These are phyloP conservation scores for Limnanthes douglasii DNA, from an alignment of 345 rosid genomes.

Conservation along the genomic window DNA sequence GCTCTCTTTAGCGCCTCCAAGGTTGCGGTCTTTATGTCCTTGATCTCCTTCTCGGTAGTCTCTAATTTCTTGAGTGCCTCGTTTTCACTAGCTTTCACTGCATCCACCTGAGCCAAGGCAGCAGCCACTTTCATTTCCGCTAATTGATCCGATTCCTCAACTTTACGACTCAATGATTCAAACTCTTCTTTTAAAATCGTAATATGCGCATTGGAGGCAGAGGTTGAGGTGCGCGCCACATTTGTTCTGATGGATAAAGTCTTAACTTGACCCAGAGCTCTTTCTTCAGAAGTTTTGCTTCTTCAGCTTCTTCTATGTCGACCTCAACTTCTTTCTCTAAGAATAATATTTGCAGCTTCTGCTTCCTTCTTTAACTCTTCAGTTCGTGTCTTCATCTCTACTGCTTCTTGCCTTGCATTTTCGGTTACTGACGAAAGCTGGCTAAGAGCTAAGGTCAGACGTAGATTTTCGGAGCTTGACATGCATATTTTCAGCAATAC, in stretches of 20 bases:
- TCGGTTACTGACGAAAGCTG: no score
- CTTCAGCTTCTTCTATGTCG: constrained; percentile 59
- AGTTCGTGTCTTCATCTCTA: constrained; percentile 40
- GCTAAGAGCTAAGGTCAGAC: constrained; percentile 44
- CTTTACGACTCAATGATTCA: constrained; percentile 44
- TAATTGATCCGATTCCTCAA: constrained; percentile 35
- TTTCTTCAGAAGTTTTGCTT: constrained; percentile 49
- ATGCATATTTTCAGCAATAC: constrained; percentile 48
- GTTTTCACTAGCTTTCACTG: constrained; percentile 80
- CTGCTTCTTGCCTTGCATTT: constrained; percentile 46
- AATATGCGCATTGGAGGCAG: constrained; percentile 51
- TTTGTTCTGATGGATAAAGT: constrained; percentile 37
- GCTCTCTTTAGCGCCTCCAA: constrained; percentile 63
- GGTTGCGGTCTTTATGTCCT: constrained; percentile 56
- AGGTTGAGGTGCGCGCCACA: constrained; percentile 44
- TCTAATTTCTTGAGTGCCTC: constrained; percentile 59
- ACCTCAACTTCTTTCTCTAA: constrained; percentile 53
- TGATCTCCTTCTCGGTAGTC: constrained; percentile 53
- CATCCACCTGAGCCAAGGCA: constrained; percentile 77
- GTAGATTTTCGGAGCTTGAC: constrained; percentile 46
- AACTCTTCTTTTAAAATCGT: constrained; percentile 51
- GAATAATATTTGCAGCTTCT: constrained; percentile 24
- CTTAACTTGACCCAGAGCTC: constrained; percentile 43
- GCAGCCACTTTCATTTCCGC: constrained; percentile 64
- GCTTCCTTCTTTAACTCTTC: constrained; percentile 56